phyloP scores from a whole-genome alignment of 345 rosid species.

The Clarkia xantiana region DNA sequence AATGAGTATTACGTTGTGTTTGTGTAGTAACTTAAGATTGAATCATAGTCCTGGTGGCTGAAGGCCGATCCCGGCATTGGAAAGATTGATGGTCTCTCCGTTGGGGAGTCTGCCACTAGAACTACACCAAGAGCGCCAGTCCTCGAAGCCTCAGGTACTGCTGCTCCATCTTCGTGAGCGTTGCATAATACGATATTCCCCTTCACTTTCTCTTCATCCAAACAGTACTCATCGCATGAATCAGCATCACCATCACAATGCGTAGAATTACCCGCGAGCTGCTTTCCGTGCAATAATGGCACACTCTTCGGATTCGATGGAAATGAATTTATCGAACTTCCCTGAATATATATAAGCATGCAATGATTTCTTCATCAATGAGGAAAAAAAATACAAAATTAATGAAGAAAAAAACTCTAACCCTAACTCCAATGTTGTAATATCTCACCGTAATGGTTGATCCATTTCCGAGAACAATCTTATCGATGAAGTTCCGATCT shows the following conservation, averaged over 20 bases:
- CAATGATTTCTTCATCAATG: neutral
- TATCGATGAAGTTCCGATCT: slow-evolving; percentile 14
- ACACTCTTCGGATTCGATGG: too few species aligned
- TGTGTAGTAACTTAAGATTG: too few species aligned
- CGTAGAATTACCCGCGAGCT: neutral
- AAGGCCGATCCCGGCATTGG: too few species aligned
- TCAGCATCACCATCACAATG: neutral
- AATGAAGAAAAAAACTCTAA: too few species aligned
- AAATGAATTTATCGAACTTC: too few species aligned
- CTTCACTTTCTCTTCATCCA: neutral
- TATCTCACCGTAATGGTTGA: slow-evolving; percentile 9
- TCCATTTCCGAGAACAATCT: slow-evolving; percentile 9
- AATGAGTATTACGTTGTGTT: too few species aligned
- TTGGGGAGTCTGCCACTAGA: neutral
- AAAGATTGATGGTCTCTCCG: too few species aligned
- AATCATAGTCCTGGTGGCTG: too few species aligned
- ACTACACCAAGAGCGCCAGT: neutral
- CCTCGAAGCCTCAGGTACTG: neutral
- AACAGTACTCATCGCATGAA: neutral
- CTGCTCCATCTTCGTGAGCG: neutral
- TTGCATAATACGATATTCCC: slow-evolving; percentile 6
- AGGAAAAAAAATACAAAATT: neutral
- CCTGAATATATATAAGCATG: neutral
- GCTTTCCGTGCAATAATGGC: neutral
- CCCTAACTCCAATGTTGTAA: too few species aligned